A percentile compares a stretch with the other conserved stretches of the same genome.
phyloP scores from a whole-genome alignment of 306 rosid genomes.

The Cicer bijugum region DNA sequence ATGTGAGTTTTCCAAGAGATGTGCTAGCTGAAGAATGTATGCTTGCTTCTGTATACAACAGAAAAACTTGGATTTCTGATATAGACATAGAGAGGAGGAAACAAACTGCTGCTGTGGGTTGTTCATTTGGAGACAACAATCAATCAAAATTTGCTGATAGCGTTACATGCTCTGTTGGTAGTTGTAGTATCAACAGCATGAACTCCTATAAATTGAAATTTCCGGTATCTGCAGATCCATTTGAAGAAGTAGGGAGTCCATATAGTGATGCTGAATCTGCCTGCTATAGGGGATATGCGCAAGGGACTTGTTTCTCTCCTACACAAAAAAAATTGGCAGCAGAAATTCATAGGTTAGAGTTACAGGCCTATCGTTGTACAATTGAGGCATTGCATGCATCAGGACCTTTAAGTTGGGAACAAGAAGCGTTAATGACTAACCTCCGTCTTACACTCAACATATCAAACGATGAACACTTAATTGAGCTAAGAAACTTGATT shows the following conservation, averaged over 20 bases:
- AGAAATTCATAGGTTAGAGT: slow-evolving; percentile 92
- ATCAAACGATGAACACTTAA: slow-evolving; percentile 92
- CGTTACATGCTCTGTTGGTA: slow-evolving; percentile 78
- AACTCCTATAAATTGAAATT: slow-evolving; percentile 50
- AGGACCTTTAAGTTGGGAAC: slow-evolving; percentile 99
- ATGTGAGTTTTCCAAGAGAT: slow-evolving; percentile 55
- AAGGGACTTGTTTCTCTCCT: slow-evolving; percentile 55
- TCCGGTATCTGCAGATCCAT: slow-evolving; percentile 61
- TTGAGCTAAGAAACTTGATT: slow-evolving; percentile 83
- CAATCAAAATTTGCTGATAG: slow-evolving; percentile 58
- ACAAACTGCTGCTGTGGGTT: slow-evolving; percentile 54
- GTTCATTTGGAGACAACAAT: slow-evolving; percentile 54
- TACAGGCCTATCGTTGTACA: slow-evolving; percentile 95
- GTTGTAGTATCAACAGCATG: slow-evolving; percentile 74
- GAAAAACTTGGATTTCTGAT: slow-evolving; percentile 48
- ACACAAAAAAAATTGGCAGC: slow-evolving; percentile 63
- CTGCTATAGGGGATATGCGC: slow-evolving; percentile 55
- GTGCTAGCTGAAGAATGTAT: slow-evolving; percentile 51
- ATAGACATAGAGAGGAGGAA: slow-evolving; percentile 56
- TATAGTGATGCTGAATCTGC: slow-evolving; percentile 72
- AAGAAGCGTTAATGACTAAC: slow-evolving; percentile 89
- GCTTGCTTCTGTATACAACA: slow-evolving; percentile 53
- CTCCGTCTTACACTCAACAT: slow-evolving; percentile 93
- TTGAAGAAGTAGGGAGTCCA: slow-evolving; percentile 57
- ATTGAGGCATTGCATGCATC: slow-evolving; percentile 91